phyloP scores from a whole-genome alignment of 768 basidiomycete genomes.

The Rhodosporidiobolus odoratus region DNA sequence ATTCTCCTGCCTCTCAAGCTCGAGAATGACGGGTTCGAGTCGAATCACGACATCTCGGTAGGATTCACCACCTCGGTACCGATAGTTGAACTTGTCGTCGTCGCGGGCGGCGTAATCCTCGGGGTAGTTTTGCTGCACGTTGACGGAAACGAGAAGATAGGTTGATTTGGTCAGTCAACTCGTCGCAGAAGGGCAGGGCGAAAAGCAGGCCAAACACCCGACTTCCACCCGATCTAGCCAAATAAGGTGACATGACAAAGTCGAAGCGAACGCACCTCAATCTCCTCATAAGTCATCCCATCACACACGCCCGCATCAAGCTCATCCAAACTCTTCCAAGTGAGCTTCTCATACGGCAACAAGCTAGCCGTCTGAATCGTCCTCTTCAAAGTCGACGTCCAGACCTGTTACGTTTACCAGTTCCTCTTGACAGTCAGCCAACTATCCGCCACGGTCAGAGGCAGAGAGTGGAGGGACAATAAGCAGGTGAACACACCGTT shows the following conservation, averaged over 20 bases:
- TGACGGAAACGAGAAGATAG: neutral
- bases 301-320: slow-evolving; percentile 98
- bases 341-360: slow-evolving; percentile 81
- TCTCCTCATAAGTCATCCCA: slow-evolving; percentile 99
- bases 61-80: slow-evolving; percentile 90
- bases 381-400: slow-evolving; percentile 94
- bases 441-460: accelerated
- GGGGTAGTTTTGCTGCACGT: slow-evolving; percentile 86
- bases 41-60: slow-evolving; percentile 74
- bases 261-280: slow-evolving; percentile 60
- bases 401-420: slow-evolving; percentile 57
- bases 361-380: slow-evolving; percentile 83
- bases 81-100: slow-evolving; percentile 99
- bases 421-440: neutral
- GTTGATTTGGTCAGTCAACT: neutral
- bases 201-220: neutral
- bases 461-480: neutral
- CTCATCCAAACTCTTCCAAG: slow-evolving; percentile 98
- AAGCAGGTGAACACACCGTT: slow-evolving; percentile 57
- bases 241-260: no score
- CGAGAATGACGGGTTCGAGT: slow-evolving; percentile 98
- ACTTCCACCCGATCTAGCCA: neutral
- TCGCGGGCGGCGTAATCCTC: slow-evolving; percentile 98
- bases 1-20: slow-evolving; percentile 94
- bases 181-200: neutral